Evolutionary conservation across 2,329 filamentous ascomycete species (phyloP), one percentile per base, ranked within the genome.

Genomic region (Diatrype stigma): DNA sequence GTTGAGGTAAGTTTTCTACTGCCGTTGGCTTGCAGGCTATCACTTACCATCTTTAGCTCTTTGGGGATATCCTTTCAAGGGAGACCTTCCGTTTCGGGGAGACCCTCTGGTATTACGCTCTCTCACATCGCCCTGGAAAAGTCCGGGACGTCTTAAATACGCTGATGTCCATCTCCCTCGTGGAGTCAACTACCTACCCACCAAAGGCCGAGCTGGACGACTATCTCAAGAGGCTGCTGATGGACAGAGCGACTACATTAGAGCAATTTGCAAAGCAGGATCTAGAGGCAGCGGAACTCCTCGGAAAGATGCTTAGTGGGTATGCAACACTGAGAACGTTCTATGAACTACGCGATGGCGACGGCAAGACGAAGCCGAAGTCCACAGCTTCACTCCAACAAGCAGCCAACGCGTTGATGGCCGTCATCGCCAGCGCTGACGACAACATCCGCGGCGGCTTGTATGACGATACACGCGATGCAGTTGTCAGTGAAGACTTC

Each of bases 401-500:
- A 57, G 79, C 92, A 5, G 89, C 87, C 0, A 77, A 81, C 42
- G 86, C 90, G 1, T 75, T 97, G 46, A 77, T 90, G 42, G 87
- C 90, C n/a, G 86, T 96, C 52, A 88, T 96, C 60, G 82, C 86
- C 49, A 94, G 89, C 64, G 87, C 93, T 2, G 87, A 89, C 51
- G 91, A 96, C 67, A 93, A 90, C 65, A 96, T 97, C 60, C 88
- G 89, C 51, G 93, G 93, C 50, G 93, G 93, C 1, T 76, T 96
- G 2, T 96, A 91, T 66, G 92, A 97, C 64, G 84, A 85, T 22
- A 80, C 82, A 17, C 82, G 89, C 12, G 88, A 92, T 63, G 85
- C 89, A 0, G 90, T 96, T 6, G 87, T 96, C 17, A 89, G 89
- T 60, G 89, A 95, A 55, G 93, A 97, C 61, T 92, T 92, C 48